Conservation (phyloP, 1,284 basidiomycete genomes). For the Malassezia nana region DNA sequence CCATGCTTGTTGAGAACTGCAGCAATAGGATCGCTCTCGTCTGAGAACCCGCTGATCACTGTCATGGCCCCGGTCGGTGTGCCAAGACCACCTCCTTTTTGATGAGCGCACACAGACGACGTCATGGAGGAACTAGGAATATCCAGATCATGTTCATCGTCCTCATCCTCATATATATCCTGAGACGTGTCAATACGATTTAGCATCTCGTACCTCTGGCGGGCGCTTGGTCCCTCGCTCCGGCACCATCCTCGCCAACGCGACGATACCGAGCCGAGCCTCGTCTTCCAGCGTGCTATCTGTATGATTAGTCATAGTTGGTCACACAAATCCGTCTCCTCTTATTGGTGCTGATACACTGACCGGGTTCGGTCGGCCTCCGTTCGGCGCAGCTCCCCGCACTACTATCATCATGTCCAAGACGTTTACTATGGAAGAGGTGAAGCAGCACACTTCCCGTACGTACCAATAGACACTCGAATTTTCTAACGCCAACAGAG, state of each 20-base stretch:
- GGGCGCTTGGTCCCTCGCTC: conserved; percentile 9
- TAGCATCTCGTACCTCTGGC: conserved; percentile 1
- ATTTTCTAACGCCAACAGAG: conserved; percentile 17
- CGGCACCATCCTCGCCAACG: not conserved
- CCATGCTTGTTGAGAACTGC: conserved; percentile 44
- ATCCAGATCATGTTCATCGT: conserved; percentile 5
- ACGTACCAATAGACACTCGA: not conserved
- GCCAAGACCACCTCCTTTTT: conserved; percentile 34
- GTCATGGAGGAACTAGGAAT: not conserved
- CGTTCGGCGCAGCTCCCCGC: not conserved
- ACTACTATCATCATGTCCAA: conserved; percentile 10
- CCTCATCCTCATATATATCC: not conserved
- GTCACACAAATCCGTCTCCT: not conserved
- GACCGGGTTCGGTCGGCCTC: not conserved
- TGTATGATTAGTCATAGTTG: not conserved
- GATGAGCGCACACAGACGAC: not conserved
- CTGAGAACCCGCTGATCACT: conserved; percentile 24
- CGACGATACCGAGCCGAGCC: not conserved
- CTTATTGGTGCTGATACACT: not conserved
- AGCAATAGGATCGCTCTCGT: conserved; percentile 22
- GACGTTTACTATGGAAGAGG: conserved; percentile 12
- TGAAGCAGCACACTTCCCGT: conserved; percentile 17
- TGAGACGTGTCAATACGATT: not conserved
- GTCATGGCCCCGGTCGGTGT: conserved; percentile 38
- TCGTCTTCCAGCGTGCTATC: not conserved